Base-by-base conservation (phyloP, 805 yeast genomes). In the Myxozyma lipomycoides region DNA sequence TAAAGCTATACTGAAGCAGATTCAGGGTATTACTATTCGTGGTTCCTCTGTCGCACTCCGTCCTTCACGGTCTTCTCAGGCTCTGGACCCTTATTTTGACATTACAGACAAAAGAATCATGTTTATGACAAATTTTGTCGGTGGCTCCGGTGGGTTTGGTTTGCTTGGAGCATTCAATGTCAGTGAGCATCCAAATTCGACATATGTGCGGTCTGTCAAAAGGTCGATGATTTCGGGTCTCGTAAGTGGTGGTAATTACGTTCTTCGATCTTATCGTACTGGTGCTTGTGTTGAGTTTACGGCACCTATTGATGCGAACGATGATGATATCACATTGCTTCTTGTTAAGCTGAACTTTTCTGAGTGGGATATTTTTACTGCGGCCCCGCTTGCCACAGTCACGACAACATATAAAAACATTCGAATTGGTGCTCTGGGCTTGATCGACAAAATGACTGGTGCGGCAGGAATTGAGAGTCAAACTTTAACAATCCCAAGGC, bases 101-200 rank as follows among this genome's bases (percentile, higher is more conserved):
- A 26, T 55, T 5, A 23, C 32, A 12, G 53, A 55, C n/a, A 45
- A 36, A 6, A 30, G 52, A 5, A 18, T 52, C 22, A 9, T 55
- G 40, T 51, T 52, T 40, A 7, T 55, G 19, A 36, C 48, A 10
- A 55, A 55, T 23, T 55, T 51, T 17, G 40, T 37, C 18, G 59
- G 59, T 10, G 59, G 56, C 23, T 37, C 57, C 21, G 59, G 59
- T 10, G 59, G 59, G n/a, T 51, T 55, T 40, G 46, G 56, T 17
- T 15, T 55, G 36, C 38, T 55, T 10, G 57, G 49, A 3, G 59
- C 53, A 1, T 55, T 55, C 44, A 55, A 55, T 38, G 51, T 55
- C 12, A 41, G 36, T 24, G 48, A 52, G 22, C 23, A 45, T 6
- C 43, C 24, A 6, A 26, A 43, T 12, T 44, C 48, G 19, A 45